Evolutionary conservation across 345 rosid genomes (phyloP), one percentile per base, ranked within the genome.

Genomic region (Gynandropsis gynandra): DNA sequence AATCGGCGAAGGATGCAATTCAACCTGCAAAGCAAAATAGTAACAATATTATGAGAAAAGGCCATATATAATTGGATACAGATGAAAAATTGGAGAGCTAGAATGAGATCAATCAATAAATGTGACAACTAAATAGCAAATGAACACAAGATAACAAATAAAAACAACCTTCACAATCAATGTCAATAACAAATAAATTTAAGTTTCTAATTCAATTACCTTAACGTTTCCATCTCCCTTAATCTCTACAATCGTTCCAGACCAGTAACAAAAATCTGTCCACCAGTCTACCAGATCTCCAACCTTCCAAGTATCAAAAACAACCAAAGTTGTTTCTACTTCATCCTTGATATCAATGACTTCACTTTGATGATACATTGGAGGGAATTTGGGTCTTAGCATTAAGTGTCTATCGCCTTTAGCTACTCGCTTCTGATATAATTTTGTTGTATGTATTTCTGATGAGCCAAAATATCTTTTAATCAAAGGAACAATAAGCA

Each of bases 241-340:
- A 12, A 15, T 0, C 15, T 8, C 17, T 12, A 57, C 1, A 44
- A 64, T 34, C 31, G 3, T 52, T 11, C 47, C 69, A 29, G 53
- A 35, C 69, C 69, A 57, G 15, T 1, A 57, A 31, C 53, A 44
- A 1, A 0, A 40, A 8, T 57, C 42, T n/a, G 1, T n/a, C 8
- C 18, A 7, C 69, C 69, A 57, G 37, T 64, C 63, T 14, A 64
- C 63, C 4, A 57, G 33, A 35, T 64, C 69, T 9, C 69, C 58
- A 11, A 44, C 69, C 32, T 45, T 38, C 58, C 53, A 64, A 13
- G 56, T 24, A 31, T 16, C 47, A 50, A 49, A 41, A 50, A 20
- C 27, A 0, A 50, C 52, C 2, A 56, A 4, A 27, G 56, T 50
- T 16, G 68, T 46, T 42, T 37, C 62, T 9, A 8, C n/a, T 16